A percentile compares a stretch with the other conserved stretches of the same genome.
Evolutionary conservation across 805 yeast genomes (phyloP).

Genomic region (Kuraishia ogatae): DNA sequence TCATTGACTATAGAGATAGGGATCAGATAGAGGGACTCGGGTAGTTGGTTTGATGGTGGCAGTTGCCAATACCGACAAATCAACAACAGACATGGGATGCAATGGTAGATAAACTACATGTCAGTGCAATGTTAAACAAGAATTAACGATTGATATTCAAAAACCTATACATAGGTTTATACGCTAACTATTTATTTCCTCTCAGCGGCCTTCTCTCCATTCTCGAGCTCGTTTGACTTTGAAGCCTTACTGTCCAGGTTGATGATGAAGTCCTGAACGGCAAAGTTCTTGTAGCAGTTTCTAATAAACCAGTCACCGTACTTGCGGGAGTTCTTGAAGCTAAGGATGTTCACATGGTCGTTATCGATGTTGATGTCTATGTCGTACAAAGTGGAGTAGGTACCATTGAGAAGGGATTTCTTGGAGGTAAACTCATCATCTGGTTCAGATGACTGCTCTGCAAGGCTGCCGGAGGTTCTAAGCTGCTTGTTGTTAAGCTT

Average conservation of each 20-base stretch:
- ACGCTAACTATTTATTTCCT: background rate
- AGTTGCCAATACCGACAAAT: too few relatives aligned
- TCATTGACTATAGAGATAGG: too few relatives aligned
- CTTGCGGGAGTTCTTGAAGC: conserved; percentile 33
- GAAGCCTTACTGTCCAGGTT: conserved; percentile 11
- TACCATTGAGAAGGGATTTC: conserved; percentile 27
- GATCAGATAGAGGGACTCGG: too few relatives aligned
- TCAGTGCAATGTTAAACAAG: too few relatives aligned
- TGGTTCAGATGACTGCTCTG: background rate
- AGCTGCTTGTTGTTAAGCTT: conserved; percentile 37
- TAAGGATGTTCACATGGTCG: conserved; percentile 34
- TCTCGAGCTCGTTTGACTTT: background rate
- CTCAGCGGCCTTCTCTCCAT: background rate
- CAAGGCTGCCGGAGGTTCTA: conserved; percentile 18
- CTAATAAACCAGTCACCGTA: conserved; percentile 43
- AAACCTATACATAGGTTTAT: background rate
- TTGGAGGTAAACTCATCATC: background rate
- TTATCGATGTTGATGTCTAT: conserved; percentile 32
- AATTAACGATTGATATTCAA: background rate
- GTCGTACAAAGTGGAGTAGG: conserved; percentile 30
- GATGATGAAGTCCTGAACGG: conserved; percentile 31
- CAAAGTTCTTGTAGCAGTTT: conserved; percentile 35
- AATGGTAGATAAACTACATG: too few relatives aligned
- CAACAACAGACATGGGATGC: too few relatives aligned
- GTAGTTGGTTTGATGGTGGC: too few relatives aligned